Percentiles rank a stretch among this genome's conserved stretches.
These are phyloP conservation scores for Cucurbita maxima DNA, from an alignment of 306 rosid genomes.

Conservation along the genomic window DNA sequence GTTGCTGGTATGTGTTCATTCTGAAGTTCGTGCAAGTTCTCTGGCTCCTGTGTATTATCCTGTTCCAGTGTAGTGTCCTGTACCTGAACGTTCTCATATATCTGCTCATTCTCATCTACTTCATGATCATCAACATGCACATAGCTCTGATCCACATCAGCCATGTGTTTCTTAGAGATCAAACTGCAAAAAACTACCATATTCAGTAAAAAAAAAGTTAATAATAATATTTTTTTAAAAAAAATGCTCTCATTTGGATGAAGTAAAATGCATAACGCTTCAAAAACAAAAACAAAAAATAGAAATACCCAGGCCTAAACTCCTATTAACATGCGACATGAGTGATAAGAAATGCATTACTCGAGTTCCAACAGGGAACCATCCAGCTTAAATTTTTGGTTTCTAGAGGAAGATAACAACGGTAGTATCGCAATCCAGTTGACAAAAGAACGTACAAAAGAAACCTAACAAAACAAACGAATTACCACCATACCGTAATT, in stretches of 20 bases:
- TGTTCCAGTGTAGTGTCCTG: neutral
- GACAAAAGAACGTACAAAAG: neutral
- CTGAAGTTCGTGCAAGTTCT: conserved; percentile 9
- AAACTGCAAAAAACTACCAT: neutral
- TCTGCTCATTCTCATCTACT: conserved; percentile 2
- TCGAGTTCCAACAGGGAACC: neutral
- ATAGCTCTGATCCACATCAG: conserved; percentile 38
- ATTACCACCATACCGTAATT: neutral
- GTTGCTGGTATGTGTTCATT: conserved; percentile 15
- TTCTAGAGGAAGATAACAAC: neutral
- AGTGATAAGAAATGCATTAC: neutral
- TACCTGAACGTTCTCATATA: conserved; percentile 4
- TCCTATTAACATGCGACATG: neutral
- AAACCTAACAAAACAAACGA: neutral
- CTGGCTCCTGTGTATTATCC: conserved; percentile 7
- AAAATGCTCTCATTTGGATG: neutral
- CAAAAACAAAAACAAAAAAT: neutral
- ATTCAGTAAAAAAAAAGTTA: neutral
- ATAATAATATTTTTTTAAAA: no score
- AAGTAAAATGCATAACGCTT: neutral
- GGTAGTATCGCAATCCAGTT: neutral
- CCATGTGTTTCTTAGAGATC: conserved; percentile 28
- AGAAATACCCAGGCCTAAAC: neutral
- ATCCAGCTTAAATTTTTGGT: neutral
- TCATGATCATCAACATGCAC: conserved; percentile 17